Conservation (phyloP, 2,329 filamentous ascomycete genomes). For the Claviceps sp. region DNA sequence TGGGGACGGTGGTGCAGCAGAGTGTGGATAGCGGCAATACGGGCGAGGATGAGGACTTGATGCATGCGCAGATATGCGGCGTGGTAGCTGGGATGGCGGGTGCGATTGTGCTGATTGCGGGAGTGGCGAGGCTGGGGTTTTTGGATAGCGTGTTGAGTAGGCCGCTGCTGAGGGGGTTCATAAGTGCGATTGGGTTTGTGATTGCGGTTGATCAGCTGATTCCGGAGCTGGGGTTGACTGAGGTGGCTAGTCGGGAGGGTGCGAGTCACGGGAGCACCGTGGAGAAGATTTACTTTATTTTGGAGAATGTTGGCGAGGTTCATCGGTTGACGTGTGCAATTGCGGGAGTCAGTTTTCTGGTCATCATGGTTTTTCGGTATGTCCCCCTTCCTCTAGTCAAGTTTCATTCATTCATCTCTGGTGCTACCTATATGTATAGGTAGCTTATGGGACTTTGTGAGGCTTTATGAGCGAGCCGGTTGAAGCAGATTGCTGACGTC, state of each 20-base stretch:
- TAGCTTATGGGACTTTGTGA: too few relatives aligned
- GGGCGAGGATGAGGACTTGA: constrained; percentile 48
- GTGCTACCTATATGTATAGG: too few relatives aligned
- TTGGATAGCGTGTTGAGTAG: constrained; percentile 87
- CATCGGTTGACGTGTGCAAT: constrained; percentile 68
- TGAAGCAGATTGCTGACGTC: not conserved
- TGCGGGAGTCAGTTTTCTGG: constrained; percentile 63
- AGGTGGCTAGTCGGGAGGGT: constrained; percentile 47
- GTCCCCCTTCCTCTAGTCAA: constrained; percentile 11
- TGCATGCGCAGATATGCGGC: constrained; percentile 75
- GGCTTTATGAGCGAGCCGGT: too few relatives aligned
- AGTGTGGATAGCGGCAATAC: constrained; percentile 56
- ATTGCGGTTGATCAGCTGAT: constrained; percentile 92
- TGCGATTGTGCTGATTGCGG: constrained; percentile 75
- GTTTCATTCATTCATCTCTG: too few relatives aligned
- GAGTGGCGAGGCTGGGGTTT: constrained; percentile 75
- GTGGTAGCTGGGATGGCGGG: constrained; percentile 81
- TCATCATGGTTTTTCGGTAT: constrained; percentile 84
- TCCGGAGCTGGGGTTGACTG: constrained; percentile 69
- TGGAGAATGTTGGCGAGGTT: constrained; percentile 48
- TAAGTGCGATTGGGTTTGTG: constrained; percentile 91
- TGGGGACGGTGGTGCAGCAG: constrained; percentile 71
- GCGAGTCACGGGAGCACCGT: constrained; percentile 74
- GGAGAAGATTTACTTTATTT: constrained; percentile 72
- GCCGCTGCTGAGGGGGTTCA: constrained; percentile 88